A percentile compares a stretch with the other conserved stretches of the same genome.
Conservation (phyloP, 2,329 filamentous ascomycete genomes). For the Fusarium brevicatenulatum region DNA sequence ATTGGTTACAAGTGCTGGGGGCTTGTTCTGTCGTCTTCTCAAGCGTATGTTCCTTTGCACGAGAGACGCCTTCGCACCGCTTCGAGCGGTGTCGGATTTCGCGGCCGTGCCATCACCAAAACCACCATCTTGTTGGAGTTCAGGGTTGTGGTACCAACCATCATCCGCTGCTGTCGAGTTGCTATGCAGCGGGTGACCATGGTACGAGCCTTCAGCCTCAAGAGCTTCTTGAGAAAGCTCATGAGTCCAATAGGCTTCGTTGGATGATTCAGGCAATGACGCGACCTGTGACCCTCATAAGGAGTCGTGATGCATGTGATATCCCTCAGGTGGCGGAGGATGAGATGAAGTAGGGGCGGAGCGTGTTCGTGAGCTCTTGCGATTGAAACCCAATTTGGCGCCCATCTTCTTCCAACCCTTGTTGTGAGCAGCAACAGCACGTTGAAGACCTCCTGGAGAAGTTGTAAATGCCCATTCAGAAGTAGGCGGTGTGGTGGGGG, state of each 20-base stretch:
- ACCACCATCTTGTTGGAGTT: constrained; percentile 44
- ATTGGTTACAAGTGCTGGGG: constrained; percentile 1
- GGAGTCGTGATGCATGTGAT: constrained; percentile 50
- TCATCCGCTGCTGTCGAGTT: constrained; percentile 27
- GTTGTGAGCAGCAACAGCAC: constrained; percentile 63
- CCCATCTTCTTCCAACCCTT: constrained; percentile 74
- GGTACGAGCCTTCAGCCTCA: constrained; percentile 59
- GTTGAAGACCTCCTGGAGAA: constrained; percentile 64
- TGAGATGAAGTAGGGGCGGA: constrained; percentile 58
- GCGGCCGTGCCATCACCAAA: constrained; percentile 60
- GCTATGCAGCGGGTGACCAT: constrained; percentile 54
- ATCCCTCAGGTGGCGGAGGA: constrained; percentile 49
- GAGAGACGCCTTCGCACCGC: constrained; percentile 26
- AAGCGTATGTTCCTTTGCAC: constrained; percentile 42
- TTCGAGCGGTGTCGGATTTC: constrained; percentile 50
- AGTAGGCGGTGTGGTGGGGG: constrained; percentile 76
- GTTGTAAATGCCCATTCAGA: constrained; percentile 64
- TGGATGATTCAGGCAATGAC: constrained; percentile 56
- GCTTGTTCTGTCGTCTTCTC: constrained; percentile 35
- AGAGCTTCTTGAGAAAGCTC: constrained; percentile 22
- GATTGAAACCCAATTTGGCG: constrained; percentile 67
- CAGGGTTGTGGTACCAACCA: constrained; percentile 33
- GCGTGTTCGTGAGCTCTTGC: constrained; percentile 60
- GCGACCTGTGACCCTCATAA: constrained; percentile 70
- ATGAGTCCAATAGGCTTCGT: constrained; percentile 37